phyloP scores from a whole-genome alignment of 139 green algal genomes.

The Chloropicon primus region DNA sequence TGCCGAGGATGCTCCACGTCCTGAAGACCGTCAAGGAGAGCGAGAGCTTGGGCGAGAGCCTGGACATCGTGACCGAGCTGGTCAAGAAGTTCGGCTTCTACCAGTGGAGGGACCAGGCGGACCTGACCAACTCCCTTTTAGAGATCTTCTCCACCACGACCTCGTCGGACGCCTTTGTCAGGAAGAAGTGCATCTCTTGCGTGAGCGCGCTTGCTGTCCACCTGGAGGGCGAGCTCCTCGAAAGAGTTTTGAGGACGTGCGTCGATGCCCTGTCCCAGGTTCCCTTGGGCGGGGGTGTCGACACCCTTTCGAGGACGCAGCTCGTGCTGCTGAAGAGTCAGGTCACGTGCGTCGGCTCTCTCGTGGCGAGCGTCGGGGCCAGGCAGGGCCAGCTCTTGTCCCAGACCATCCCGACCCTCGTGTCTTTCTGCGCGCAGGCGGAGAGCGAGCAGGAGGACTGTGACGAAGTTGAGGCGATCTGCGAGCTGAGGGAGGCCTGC shows the following conservation, averaged over 20 bases:
- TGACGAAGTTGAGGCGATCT: background rate
- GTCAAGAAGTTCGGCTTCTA: background rate
- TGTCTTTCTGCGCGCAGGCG: background rate
- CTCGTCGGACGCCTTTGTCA: background rate
- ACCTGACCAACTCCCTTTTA: background rate
- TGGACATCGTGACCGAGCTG: background rate
- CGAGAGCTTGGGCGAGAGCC: background rate
- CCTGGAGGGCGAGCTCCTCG: background rate
- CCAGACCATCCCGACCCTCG: background rate
- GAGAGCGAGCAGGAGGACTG: background rate
- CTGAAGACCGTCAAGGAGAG: background rate
- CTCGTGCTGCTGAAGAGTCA: background rate
- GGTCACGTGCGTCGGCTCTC: background rate
- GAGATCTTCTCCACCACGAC: background rate
- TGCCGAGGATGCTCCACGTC: background rate
- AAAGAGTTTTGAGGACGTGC: background rate
- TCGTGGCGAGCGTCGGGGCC: background rate
- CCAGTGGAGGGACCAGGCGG: background rate
- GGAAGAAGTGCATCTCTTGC: background rate
- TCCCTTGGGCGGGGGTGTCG: background rate
- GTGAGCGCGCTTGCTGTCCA: background rate
- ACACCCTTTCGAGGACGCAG: background rate
- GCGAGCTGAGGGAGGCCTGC: background rate
- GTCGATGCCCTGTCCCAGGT: background rate
- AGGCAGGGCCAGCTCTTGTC: background rate